Evolutionary conservation across 106 monocot species (phyloP).

Genomic region (Apostasia shenzhenica): DNA sequence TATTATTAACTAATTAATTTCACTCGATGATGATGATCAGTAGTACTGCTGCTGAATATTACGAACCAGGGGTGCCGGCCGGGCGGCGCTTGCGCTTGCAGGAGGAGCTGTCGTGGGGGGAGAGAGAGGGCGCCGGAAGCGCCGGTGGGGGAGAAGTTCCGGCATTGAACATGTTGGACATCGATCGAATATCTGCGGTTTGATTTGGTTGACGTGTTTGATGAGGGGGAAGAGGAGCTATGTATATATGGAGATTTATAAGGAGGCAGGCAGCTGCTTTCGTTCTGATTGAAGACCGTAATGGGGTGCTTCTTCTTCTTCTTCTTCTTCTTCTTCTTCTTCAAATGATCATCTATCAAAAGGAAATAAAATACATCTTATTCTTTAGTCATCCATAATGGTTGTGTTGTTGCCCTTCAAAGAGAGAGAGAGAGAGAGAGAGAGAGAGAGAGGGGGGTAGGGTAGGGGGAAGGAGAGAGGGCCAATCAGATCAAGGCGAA

Average conservation of each 20-base stretch:
- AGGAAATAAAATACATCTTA: too few species aligned
- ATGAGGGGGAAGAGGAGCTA: background rate
- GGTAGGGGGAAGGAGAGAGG: too few species aligned
- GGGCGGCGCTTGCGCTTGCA: slow-evolving; percentile 63
- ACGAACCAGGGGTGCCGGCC: slow-evolving; percentile 69
- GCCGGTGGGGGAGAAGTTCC: slow-evolving; percentile 2
- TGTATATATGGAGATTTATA: background rate
- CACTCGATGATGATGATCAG: background rate
- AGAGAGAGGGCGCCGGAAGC: slow-evolving; percentile 9
- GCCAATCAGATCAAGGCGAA: slow-evolving; percentile 5
- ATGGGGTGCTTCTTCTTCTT: background rate
- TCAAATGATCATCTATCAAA: too few species aligned
- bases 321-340: too few species aligned
- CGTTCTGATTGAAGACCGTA: background rate
- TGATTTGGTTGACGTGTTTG: background rate
- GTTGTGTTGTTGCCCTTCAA: background rate
- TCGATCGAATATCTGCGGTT: background rate
- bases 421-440: background rate
- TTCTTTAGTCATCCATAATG: too few species aligned
- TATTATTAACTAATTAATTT: background rate
- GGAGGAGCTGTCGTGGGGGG: background rate
- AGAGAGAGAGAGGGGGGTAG: background rate
- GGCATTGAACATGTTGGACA: background rate
- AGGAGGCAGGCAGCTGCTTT: slow-evolving; percentile 11
- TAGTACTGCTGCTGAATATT: background rate